Base-by-base conservation (phyloP, 768 basidiomycete species). In the Psilocybe subaeruginosa region DNA sequence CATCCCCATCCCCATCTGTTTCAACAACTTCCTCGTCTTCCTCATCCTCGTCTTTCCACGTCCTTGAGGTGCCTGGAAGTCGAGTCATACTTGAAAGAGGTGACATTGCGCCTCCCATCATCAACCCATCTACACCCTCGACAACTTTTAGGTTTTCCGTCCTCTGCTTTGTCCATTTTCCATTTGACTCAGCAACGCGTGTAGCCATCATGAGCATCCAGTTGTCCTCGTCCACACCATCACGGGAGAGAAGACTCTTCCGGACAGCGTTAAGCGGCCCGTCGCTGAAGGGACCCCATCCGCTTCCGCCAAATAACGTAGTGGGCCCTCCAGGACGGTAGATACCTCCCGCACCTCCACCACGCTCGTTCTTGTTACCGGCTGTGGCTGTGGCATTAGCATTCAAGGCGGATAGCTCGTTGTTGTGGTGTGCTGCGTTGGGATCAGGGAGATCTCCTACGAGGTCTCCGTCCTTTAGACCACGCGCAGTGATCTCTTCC, bases 311-410 rank as follows among this genome's bases (percentile, higher is more conserved):
- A 66, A 97, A 99, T 47, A 95, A 84, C 0, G 97, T 98, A 1
- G 95, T 97, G 0, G 95, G 92, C 0, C 95, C 95, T 0, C 95
- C 95, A 0, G 94, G 88, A 48, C 92, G 89, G 76, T 97, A 97
- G 48, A 95, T 84, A 0, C 91, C 89, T n/a, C 82, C 79, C 8
- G 78, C 78, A 23, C 79, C 80, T 16, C 83, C 80, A 16, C 76
- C 70, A 23, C 84, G 78, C 43, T 82, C 83, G 58, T 73, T 77
- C 68, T 81, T 79, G 63, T 72, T 74, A 9, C 64, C 59, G 4
- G 67, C 64, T 17, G 71, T 70, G 6, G 72, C 70, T 16, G 69
- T 70, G 16, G 74, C 67, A 46, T 73, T 76, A 14, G 80, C 80
- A 16, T 74, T 77, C 3, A 77, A 75, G 54, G 68, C 74, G 46